Base-by-base conservation (phyloP, 2,329 filamentous ascomycete species). In the Sphaerulina populicola region DNA sequence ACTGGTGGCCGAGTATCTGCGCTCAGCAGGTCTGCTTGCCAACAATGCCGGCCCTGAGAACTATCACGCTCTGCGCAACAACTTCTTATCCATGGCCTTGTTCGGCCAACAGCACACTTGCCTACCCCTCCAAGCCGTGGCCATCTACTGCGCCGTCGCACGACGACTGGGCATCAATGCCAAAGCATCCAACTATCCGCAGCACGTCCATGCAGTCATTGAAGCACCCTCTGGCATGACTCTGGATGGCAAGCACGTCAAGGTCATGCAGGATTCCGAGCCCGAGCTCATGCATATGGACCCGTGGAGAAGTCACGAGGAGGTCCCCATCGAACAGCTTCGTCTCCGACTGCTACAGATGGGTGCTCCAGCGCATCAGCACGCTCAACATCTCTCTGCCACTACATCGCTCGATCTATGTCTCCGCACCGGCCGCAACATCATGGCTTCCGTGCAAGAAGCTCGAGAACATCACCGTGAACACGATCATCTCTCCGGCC, bases 101-200 rank as follows among this genome's bases (percentile, higher is more conserved):
- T 82, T 80, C 33, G 82, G 86, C 44, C 71, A 78, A 6, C 76
- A 78, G 0, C 88, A 94, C 62, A 82, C 86, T 27, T 91, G 89
- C 1, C 75, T 96, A 7, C 93, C 91, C 1, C 76, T 96, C 45
- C 85, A 96, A 55, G 93, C 88, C 1, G 85, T 85, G 49, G 85
- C 84, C 53, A 94, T 97, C 56, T 98, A 85, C 69, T 93, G 86
- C 63, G 83, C 82, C 51, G 68, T 97, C 12, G 90, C 88, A 0
- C 76, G 79, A 49, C 78, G 85, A 35, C 66, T 96, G 10, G 86
- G 85, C 1, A 69, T 98, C 42, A 77, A 84, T 59, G 88, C 90
- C 0, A 80, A 81, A 31, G 88, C 86, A 48, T 91, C 86, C 60
- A 83, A 85, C 39, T 86, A 91, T 62, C 88, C 91, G 3, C 86